Base-by-base conservation (phyloP, 163 green algal species). In the Scenedesmus sp. region DNA sequence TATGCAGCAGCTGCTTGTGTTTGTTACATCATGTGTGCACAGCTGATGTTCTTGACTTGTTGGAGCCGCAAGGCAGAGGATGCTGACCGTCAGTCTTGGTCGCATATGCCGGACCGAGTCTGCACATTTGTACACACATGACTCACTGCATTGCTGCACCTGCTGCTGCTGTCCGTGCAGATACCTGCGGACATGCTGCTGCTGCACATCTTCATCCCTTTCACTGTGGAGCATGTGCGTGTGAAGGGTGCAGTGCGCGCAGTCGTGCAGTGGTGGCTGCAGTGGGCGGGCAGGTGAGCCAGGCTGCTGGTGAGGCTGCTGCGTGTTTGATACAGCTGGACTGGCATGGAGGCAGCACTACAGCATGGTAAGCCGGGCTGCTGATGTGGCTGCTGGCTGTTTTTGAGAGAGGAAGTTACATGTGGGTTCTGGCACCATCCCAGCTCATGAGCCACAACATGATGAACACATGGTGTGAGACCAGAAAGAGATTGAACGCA, bases 181-280 rank as follows among this genome's bases (percentile, higher is more conserved):
- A 89, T 97, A 2, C 96, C 96, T 4, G 91, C 93, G 1, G 94
- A 97, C 93, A 94, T 97, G 94, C 95, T 97, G 57, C 89, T 97
- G 59, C 93, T 97, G 83, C 95, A 97, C 91, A 91, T 97, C 46
- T 93, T 94, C 86, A 70, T 97, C 15, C 95, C 96, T 1, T 94
- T 97, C 57, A 96, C 95, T 4, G 67, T 97, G 23, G 95, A 96
- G 92, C 94, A 96, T 89, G 90, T 97, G 77, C 76, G 90, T 3
- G 82, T 94, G 94, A 67, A 76, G 67, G 55, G 54, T 55, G 85
- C 66, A 88, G 77, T 95, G 91, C 70, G n/a, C 52, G 18, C 34
- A 46, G 84, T n/a, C 88, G 55, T 86, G 84, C 73, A 77, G 5
- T 26, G 66, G 7, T 96, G 94, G 94, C 86, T 96, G 55, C 23